phyloP scores from a whole-genome alignment of 2,329 filamentous ascomycete genomes.

The Colletotrichum tropicicola region DNA sequence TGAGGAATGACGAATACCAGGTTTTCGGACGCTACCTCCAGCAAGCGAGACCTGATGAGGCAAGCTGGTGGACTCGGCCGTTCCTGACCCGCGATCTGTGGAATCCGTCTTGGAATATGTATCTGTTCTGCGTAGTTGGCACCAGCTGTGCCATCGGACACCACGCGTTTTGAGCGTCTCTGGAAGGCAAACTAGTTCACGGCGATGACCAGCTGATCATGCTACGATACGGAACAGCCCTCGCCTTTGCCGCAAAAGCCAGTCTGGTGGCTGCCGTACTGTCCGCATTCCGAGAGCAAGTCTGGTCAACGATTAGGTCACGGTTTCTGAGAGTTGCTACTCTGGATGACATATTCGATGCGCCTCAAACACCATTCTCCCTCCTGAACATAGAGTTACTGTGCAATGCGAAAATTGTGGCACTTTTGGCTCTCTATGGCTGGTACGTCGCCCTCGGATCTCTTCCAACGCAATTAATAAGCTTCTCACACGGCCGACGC shows the following conservation, averaged over 20 bases:
- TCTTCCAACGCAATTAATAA: neutral
- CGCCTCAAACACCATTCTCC: constrained; percentile 38
- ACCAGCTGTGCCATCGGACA: constrained; percentile 41
- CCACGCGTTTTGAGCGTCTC: constrained; percentile 42
- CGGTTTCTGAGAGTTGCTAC: constrained; percentile 21
- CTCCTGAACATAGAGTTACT: constrained; percentile 39
- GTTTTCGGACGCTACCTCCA: neutral
- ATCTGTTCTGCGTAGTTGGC: constrained; percentile 41
- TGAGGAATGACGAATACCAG: neutral
- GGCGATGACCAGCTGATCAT: constrained; percentile 42
- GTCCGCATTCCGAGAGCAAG: constrained; percentile 32
- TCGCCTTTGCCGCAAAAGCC: constrained; percentile 46
- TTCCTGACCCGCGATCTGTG: constrained; percentile 35
- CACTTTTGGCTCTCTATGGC: constrained; percentile 42
- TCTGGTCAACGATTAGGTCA: constrained; percentile 27
- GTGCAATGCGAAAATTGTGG: constrained; percentile 40
- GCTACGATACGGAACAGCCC: constrained; percentile 43
- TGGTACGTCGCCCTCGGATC: constrained; percentile 39
- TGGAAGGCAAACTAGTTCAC: constrained; percentile 35
- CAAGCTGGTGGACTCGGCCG: neutral
- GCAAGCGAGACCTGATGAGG: neutral
- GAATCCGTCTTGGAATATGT: constrained; percentile 46
- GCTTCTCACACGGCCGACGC: neutral
- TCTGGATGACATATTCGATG: constrained; percentile 40
- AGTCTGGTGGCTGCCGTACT: constrained; percentile 43